phyloP scores from a whole-genome alignment of 768 basidiomycete species.

The Phaffia tasmanica region DNA sequence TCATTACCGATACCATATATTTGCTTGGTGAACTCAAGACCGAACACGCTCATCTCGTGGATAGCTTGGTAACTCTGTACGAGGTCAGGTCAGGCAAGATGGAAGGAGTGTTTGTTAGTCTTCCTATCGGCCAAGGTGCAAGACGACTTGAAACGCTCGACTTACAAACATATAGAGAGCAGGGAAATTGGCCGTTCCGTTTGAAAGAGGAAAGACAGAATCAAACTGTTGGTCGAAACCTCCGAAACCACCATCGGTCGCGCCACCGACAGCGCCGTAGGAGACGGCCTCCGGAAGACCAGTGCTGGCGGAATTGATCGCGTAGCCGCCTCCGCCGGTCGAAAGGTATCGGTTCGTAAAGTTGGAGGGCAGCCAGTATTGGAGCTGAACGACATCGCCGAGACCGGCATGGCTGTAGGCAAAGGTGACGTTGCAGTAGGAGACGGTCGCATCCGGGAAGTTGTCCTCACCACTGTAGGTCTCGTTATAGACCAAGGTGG shows the following conservation, averaged over 20 bases:
- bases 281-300: slow-evolving; percentile 8
- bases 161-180: slow-evolving; percentile 13
- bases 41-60: slow-evolving; percentile 19
- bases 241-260: slow-evolving; percentile 21
- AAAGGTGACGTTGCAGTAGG: too few species aligned
- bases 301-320: slow-evolving; percentile 3
- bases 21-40: slow-evolving; percentile 19
- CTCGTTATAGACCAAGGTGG: too few species aligned
- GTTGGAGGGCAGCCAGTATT: not conserved
- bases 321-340: slow-evolving; percentile 19
- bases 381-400: too few species aligned
- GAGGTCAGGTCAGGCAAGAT: too few species aligned
- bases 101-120: too few species aligned
- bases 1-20: slow-evolving; percentile 12
- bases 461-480: too few species aligned
- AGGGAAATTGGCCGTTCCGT: slow-evolving; percentile 20
- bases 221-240: slow-evolving; percentile 11
- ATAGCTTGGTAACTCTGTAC: slow-evolving; percentile 15
- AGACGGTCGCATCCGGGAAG: too few species aligned
- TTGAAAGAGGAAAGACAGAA: slow-evolving; percentile 3
- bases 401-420: too few species aligned
- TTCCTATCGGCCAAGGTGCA: too few species aligned
- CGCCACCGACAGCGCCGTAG: slow-evolving; percentile 21
- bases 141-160: too few species aligned
- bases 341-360: slow-evolving; percentile 12